Percentiles rank a stretch among this genome's conserved stretches.
Conservation (phyloP, 176 grass and related monocot species). For the Poa pratensis region DNA sequence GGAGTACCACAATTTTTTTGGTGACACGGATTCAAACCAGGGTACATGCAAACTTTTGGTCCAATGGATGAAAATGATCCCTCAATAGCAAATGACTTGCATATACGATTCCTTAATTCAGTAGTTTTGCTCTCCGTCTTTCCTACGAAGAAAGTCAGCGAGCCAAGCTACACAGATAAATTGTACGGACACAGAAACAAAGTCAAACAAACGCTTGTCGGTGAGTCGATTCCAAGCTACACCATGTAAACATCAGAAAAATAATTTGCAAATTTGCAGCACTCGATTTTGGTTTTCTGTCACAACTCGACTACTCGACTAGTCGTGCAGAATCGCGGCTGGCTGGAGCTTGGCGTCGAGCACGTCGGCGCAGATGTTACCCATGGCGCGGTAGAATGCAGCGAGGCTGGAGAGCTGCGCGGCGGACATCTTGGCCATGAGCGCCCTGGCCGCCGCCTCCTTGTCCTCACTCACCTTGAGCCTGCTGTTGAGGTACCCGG, state of each 20-base stretch:
- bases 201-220: background rate
- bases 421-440: slow-evolving; percentile 77
- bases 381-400: slow-evolving; percentile 80
- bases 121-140: too few species aligned
- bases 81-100: too few species aligned
- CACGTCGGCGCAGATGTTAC: slow-evolving; percentile 75
- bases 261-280: background rate
- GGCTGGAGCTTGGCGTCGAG: slow-evolving; percentile 64
- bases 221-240: too few species aligned
- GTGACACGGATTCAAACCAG: too few species aligned
- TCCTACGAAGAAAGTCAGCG: too few species aligned
- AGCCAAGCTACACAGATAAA: background rate
- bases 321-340: background rate
- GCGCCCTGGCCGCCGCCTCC: slow-evolving; percentile 62
- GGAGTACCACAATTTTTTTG: too few species aligned
- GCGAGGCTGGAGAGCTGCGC: slow-evolving; percentile 67
- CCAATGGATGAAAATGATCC: too few species aligned
- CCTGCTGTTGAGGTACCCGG: slow-evolving; percentile 58
- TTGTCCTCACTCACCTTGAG: slow-evolving; percentile 60
- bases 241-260: background rate
- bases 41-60: too few species aligned
- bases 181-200: background rate
- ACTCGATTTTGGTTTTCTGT: background rate
- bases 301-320: background rate
- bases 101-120: too few species aligned